A percentile compares a stretch with the other conserved stretches of the same genome.
phyloP scores from a whole-genome alignment of 352 stramenopile species.

The Phytophthora litchii region DNA sequence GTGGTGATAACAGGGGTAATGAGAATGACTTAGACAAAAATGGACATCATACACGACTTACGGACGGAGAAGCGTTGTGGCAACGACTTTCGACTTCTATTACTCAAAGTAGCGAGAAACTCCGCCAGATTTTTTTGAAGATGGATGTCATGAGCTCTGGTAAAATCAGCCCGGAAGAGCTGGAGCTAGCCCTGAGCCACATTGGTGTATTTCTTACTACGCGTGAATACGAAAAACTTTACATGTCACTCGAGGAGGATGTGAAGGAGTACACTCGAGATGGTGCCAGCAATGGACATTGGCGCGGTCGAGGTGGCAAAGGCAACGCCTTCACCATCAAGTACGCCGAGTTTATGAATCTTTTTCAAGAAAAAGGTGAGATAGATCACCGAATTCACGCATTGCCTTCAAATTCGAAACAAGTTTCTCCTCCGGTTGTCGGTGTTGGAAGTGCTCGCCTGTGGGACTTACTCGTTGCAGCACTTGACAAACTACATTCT shows the following conservation, averaged over 20 bases:
- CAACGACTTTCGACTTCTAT: constrained; percentile 60
- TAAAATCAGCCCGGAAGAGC: constrained; percentile 67
- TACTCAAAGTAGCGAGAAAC: constrained; percentile 61
- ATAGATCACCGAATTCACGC: constrained; percentile 30
- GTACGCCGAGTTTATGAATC: constrained; percentile 64
- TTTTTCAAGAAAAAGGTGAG: constrained; percentile 43
- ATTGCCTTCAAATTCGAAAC: constrained; percentile 44
- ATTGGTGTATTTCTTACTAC: constrained; percentile 75
- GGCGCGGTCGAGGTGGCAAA: constrained; percentile 26
- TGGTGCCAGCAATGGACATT: constrained; percentile 26
- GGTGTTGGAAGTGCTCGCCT: constrained; percentile 54
- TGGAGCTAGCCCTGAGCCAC: constrained; percentile 72
- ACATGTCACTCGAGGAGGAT: constrained; percentile 46
- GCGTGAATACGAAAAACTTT: constrained; percentile 70
- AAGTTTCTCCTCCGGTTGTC: constrained; percentile 52
- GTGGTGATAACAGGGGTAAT: background rate
- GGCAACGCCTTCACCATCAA: constrained; percentile 48
- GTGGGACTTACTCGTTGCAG: constrained; percentile 65
- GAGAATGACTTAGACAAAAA: constrained; percentile 7
- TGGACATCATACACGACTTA: constrained; percentile 12
- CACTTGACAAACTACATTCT: constrained; percentile 53
- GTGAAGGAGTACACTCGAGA: constrained; percentile 36
- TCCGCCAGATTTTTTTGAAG: constrained; percentile 77
- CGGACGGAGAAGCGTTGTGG: constrained; percentile 63
- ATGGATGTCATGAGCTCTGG: constrained; percentile 79